A percentile compares a stretch with the other conserved stretches of the same genome.
Evolutionary conservation across 2,329 filamentous ascomycete genomes (phyloP).

Genomic region (Cyphellophora attinorum): DNA sequence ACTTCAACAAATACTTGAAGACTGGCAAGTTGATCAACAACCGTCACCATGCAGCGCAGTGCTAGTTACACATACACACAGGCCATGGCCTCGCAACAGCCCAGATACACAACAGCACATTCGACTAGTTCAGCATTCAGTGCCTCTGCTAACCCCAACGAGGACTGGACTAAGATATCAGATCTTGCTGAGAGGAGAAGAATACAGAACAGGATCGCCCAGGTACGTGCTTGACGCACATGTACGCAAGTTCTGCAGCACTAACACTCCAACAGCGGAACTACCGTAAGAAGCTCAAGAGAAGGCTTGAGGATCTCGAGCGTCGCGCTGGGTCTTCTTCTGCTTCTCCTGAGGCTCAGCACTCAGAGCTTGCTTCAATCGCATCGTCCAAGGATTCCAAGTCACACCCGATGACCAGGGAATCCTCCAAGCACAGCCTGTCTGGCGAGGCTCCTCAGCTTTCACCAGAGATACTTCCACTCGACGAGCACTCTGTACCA

Average conservation of each 20-base stretch:
- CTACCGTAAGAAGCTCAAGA: conserved; percentile 56
- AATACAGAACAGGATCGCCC: conserved; percentile 96
- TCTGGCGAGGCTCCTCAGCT: conserved; percentile 12
- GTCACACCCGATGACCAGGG: conserved; percentile 11
- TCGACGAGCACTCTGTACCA: conserved; percentile 15
- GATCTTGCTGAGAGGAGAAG: conserved; percentile 87
- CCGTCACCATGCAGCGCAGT: conserved; percentile 17
- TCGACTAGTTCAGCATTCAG: conserved; percentile 91
- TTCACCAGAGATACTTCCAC: conserved; percentile 16
- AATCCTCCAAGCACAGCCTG: conserved; percentile 11
- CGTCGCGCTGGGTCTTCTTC: conserved; percentile 52
- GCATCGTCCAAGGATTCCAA: conserved; percentile 7
- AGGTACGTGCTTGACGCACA: conserved; percentile 27
- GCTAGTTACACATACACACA: conserved; percentile 17
- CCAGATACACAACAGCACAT: conserved; percentile 38
- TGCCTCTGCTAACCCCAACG: conserved; percentile 85
- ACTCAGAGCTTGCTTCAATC: conserved; percentile 39
- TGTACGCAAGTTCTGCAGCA: conserved; percentile 15
- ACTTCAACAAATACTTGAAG: too few relatives aligned
- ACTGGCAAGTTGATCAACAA: too few relatives aligned
- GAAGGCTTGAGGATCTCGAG: conserved; percentile 56
- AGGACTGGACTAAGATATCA: conserved; percentile 99
- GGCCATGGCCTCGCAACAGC: conserved; percentile 11
- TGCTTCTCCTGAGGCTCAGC: conserved; percentile 50
- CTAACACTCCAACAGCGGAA: conserved; percentile 13